Conservation (phyloP, 345 rosid genomes). For the Diplotaxis tenuifolia region DNA sequence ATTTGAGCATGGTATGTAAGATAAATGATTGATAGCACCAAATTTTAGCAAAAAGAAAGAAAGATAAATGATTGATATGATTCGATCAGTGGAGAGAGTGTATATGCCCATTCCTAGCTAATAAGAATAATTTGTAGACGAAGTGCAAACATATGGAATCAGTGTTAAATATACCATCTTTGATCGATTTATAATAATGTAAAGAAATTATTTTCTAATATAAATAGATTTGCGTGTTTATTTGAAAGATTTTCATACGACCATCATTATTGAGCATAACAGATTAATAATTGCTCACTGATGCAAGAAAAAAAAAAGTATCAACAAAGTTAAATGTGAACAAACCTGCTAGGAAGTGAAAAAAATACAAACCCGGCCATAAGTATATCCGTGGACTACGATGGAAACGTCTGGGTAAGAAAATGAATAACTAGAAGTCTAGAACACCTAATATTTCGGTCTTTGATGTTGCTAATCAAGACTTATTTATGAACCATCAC, state of each 20-base stretch:
- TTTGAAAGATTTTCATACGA: background rate
- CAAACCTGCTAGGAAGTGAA: slow-evolving; percentile 11
- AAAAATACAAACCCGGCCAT: background rate
- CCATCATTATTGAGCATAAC: background rate
- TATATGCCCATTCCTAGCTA: slow-evolving; percentile 13
- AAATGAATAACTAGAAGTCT: background rate
- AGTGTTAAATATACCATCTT: background rate
- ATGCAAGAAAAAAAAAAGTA: background rate
- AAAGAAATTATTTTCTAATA: background rate
- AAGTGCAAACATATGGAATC: background rate
- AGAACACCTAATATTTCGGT: slow-evolving; percentile 25
- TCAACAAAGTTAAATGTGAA: background rate
- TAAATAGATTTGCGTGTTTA: background rate
- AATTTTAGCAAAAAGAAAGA: no score
- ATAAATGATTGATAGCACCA: background rate
- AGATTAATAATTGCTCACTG: background rate
- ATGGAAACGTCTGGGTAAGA: background rate
- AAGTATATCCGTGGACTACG: background rate
- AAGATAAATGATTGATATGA: background rate
- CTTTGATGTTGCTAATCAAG: slow-evolving; percentile 25
- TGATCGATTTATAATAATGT: background rate
- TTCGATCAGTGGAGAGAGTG: background rate
- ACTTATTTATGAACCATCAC: slow-evolving; percentile 10
- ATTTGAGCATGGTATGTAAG: background rate
- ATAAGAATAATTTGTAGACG: background rate